phyloP scores from a whole-genome alignment of 352 stramenopile genomes.

The Phytophthora pseudosyringae region DNA sequence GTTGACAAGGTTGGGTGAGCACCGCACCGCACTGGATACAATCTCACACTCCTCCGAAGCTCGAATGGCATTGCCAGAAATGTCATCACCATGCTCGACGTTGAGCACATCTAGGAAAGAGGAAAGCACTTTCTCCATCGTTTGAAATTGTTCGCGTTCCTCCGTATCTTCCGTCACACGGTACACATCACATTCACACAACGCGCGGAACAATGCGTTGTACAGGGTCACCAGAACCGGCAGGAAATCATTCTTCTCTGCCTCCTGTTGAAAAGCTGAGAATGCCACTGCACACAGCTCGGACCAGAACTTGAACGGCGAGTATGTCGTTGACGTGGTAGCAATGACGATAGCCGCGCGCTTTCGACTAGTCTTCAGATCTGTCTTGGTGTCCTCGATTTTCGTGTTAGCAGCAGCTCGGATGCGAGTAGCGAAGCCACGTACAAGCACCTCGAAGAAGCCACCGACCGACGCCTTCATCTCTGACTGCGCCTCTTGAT shows the following conservation, averaged over 20 bases:
- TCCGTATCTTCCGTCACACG: conserved; percentile 88
- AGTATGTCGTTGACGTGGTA: conserved; percentile 74
- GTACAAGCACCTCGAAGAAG: conserved; percentile 72
- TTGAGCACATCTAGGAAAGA: conserved; percentile 46
- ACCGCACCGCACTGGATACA: conserved; percentile 67
- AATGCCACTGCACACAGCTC: conserved; percentile 77
- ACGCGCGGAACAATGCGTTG: conserved; percentile 65
- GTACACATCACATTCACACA: conserved; percentile 81
- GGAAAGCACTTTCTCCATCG: conserved; percentile 79
- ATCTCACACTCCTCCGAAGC: conserved; percentile 47
- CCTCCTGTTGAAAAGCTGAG: conserved; percentile 46
- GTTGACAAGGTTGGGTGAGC: conserved; percentile 81
- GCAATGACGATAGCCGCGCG: conserved; percentile 78
- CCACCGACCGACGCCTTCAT: conserved; percentile 59
- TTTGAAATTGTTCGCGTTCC: conserved; percentile 78
- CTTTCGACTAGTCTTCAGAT: conserved; percentile 81
- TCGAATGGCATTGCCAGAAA: conserved; percentile 23
- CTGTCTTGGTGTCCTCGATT: conserved; percentile 73
- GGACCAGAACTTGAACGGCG: conserved; percentile 89
- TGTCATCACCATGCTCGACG: conserved; percentile 11
- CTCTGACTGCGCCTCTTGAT: conserved; percentile 33
- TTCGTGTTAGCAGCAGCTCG: conserved; percentile 65
- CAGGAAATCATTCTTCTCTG: conserved; percentile 31
- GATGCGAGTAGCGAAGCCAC: conserved; percentile 62
- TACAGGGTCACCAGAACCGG: conserved; percentile 56